phyloP scores from a whole-genome alignment of 2,329 filamentous ascomycete species.

The Pseudovirgaria hyperparasitica region DNA sequence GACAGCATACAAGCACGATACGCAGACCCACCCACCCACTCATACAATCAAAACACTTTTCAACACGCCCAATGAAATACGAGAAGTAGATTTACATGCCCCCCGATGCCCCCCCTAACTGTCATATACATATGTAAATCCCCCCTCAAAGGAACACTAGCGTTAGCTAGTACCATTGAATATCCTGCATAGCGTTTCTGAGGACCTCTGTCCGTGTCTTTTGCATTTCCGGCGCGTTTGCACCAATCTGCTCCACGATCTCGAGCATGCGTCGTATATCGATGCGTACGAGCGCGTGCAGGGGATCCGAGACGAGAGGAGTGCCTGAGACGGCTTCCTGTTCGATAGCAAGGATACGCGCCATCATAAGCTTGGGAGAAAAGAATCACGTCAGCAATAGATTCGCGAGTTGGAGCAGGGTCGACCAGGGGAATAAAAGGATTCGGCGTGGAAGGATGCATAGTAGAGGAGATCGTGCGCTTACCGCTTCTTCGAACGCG shows the following conservation, averaged over 20 bases:
- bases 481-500: conserved; percentile 63
- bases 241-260: conserved; percentile 31
- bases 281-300: conserved; percentile 26
- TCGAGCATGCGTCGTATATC: conserved; percentile 32
- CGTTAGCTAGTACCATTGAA: too few species aligned
- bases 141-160: too few species aligned
- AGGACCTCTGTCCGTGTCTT: conserved; percentile 35
- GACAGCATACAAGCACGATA: too few species aligned
- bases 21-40: too few species aligned
- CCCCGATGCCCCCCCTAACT: too few species aligned
- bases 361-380: conserved; percentile 24
- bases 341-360: conserved; percentile 24
- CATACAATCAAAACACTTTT: too few species aligned
- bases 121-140: too few species aligned
- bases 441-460: not conserved
- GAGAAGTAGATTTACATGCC: too few species aligned
- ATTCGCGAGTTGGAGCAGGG: too few species aligned
- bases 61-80: too few species aligned
- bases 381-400: conserved; percentile 5
- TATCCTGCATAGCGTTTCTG: conserved; percentile 30
- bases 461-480: conserved; percentile 29
- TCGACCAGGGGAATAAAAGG: not conserved
- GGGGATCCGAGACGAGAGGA: conserved; percentile 17
- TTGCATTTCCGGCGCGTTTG: conserved; percentile 33
- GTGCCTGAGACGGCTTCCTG: conserved; percentile 18